phyloP scores from a whole-genome alignment of 306 rosid species.

The Arachis hypogaea region DNA sequence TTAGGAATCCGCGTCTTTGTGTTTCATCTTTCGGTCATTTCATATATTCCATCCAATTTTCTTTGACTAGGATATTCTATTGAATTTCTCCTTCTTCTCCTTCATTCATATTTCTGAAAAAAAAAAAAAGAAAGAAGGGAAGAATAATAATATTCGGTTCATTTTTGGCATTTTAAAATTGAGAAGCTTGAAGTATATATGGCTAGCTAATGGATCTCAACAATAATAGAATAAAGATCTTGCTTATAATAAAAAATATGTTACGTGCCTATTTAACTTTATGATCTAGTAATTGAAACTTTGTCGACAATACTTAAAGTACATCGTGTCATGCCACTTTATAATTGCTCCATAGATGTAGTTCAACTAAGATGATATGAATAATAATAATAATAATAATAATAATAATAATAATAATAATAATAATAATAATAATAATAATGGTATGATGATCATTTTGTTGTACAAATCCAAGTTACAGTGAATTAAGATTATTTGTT shows the following conservation, averaged over 20 bases:
- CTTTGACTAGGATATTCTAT: background rate
- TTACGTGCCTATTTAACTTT: background rate
- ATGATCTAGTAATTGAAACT: background rate
- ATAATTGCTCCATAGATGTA: background rate
- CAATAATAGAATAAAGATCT: background rate
- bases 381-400: background rate
- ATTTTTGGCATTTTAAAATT: too few species aligned
- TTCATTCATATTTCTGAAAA: too few species aligned
- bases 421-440: too few species aligned
- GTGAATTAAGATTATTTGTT: background rate
- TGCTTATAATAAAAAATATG: background rate
- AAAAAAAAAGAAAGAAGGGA: too few species aligned
- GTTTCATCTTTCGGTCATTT: slow-evolving; percentile 44
- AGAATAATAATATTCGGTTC: too few species aligned
- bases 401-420: too few species aligned
- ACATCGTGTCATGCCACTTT: background rate
- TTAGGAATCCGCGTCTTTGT: slow-evolving; percentile 36
- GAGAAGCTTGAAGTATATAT: background rate
- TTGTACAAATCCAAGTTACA: background rate
- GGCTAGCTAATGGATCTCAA: background rate
- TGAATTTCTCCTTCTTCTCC: too few species aligned
- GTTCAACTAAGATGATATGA: background rate
- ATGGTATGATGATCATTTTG: background rate
- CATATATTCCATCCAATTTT: slow-evolving; percentile 10
- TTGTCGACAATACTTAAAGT: background rate